These are phyloP conservation scores for Zopfia rhizophila DNA, from an alignment of 2,329 filamentous ascomycete genomes.

Conservation along the genomic window DNA sequence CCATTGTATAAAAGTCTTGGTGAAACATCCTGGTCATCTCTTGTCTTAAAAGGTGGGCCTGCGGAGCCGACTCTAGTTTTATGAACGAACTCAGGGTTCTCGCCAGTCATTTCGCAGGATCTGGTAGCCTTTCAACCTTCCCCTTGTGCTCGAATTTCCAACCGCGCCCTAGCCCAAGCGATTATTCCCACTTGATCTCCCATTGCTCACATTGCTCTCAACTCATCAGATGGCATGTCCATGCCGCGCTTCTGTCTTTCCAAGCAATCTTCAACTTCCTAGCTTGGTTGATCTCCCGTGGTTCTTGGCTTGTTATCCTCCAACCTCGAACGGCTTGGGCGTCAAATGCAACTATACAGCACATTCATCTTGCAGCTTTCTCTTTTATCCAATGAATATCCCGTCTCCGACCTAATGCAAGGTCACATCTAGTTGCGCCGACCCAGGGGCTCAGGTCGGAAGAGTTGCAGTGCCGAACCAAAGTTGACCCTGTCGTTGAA, in stretches of 20 bases:
- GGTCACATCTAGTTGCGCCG: conserved; percentile 25
- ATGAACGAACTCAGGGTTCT: conserved; percentile 13
- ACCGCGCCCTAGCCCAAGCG: conserved; percentile 16
- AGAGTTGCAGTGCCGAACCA: conserved; percentile 9
- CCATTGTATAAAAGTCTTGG: no score
- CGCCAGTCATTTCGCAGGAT: conserved; percentile 13
- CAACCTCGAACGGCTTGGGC: conserved; percentile 17
- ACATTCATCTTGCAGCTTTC: conserved; percentile 28
- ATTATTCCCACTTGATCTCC: conserved; percentile 15
- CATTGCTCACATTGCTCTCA: conserved; percentile 13
- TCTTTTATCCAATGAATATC: conserved; percentile 25
- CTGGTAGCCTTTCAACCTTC: neutral
- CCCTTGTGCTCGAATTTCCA: conserved; percentile 9
- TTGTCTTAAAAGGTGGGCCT: neutral
- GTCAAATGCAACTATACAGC: conserved; percentile 33
- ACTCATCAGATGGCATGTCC: conserved; percentile 36
- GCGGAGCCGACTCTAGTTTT: conserved; percentile 15
- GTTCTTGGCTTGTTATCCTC: conserved; percentile 18
- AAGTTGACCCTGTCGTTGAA: neutral
- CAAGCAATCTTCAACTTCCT: conserved; percentile 32
- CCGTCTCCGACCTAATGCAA: neutral
- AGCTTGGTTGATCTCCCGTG: conserved; percentile 38
- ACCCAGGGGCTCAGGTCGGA: conserved; percentile 2
- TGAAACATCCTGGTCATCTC: conserved; percentile 1
- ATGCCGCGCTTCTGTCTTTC: conserved; percentile 20